phyloP scores from a whole-genome alignment of 2,329 filamentous ascomycete genomes.

The Aspergillus jensenii region DNA sequence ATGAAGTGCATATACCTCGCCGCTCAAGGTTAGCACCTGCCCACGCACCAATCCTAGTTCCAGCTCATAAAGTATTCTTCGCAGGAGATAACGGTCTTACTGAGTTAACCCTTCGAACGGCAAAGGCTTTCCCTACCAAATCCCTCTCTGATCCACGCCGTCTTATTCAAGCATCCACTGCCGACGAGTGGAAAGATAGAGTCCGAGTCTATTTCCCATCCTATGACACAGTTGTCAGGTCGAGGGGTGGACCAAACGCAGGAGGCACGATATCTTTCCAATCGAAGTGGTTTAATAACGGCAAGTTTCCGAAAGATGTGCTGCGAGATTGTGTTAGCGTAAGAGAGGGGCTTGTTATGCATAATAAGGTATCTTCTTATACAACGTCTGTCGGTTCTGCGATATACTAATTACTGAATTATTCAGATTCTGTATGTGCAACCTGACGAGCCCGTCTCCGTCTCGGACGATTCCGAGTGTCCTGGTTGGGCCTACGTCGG shows the following conservation, averaged over 20 bases:
- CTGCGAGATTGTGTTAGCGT: conserved; percentile 75
- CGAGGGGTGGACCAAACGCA: conserved; percentile 61
- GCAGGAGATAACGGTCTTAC: conserved; percentile 49
- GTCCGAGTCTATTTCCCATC: conserved; percentile 83
- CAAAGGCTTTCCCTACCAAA: conserved; percentile 23
- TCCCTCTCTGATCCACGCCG: conserved; percentile 45
- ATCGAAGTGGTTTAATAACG: conserved; percentile 67
- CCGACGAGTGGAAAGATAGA: conserved; percentile 48
- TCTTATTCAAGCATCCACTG: conserved; percentile 31
- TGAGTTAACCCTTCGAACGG: conserved; percentile 42
- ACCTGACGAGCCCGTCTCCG: conserved; percentile 25
- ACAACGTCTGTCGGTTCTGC: no score
- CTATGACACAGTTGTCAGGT: conserved; percentile 63
- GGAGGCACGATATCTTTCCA: conserved; percentile 84
- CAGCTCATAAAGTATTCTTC: conserved; percentile 2
- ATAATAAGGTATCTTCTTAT: conserved; percentile 69
- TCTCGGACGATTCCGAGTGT: conserved; percentile 26
- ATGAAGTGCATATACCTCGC: conserved; percentile 61
- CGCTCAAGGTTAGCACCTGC: conserved; percentile 48
- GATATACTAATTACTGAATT: neutral
- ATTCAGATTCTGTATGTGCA: conserved; percentile 35
- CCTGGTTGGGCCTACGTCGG: conserved; percentile 81
- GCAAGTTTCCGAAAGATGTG: conserved; percentile 68
- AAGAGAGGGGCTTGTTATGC: conserved; percentile 73
- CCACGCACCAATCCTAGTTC: neutral